Percentiles rank a stretch among this genome's conserved stretches.
Evolutionary conservation across 2,329 filamentous ascomycete species (phyloP).

Genomic region (Apiospora pterosperma): DNA sequence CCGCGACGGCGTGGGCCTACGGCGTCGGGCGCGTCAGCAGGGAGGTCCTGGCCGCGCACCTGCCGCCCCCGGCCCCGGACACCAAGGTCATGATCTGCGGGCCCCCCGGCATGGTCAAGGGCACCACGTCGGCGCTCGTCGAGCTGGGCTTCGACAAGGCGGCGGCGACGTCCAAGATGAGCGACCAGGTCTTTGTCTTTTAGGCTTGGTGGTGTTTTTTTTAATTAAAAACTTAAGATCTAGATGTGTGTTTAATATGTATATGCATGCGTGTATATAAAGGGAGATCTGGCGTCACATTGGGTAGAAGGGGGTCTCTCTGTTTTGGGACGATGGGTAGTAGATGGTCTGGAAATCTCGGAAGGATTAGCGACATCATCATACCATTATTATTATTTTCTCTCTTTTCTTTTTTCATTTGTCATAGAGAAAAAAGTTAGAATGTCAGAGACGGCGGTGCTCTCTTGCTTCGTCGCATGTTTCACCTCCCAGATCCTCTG

Average conservation of each 20-base stretch:
- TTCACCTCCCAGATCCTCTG: too few species aligned
- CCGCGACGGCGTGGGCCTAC: slow-evolving; percentile 39
- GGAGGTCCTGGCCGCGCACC: slow-evolving; percentile 43
- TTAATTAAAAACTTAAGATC: background rate
- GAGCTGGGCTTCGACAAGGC: slow-evolving; percentile 49
- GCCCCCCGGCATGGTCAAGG: slow-evolving; percentile 57
- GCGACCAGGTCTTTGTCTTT: slow-evolving; percentile 48
- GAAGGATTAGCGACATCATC: background rate
- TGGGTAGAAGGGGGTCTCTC: background rate
- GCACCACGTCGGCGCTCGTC: slow-evolving; percentile 47
- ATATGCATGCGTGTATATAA: background rate
- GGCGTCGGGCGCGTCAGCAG: slow-evolving; percentile 49
- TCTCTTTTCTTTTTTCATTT: background rate
- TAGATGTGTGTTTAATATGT: background rate
- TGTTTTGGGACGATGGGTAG: background rate
- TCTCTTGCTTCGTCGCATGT: too few species aligned
- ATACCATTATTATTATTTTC: background rate
- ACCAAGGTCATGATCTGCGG: slow-evolving; percentile 58
- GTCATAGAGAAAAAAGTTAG: background rate
- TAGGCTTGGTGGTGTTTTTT: slow-evolving; percentile 3
- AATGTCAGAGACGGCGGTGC: background rate
- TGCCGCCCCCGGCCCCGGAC: slow-evolving; percentile 43
- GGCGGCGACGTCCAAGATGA: slow-evolving; percentile 46
- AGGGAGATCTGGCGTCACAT: background rate
- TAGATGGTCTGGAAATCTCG: background rate